Base-by-base conservation (phyloP, 2,329 filamentous ascomycete genomes). In the Pseudopyrenochaeta lycopersici region DNA sequence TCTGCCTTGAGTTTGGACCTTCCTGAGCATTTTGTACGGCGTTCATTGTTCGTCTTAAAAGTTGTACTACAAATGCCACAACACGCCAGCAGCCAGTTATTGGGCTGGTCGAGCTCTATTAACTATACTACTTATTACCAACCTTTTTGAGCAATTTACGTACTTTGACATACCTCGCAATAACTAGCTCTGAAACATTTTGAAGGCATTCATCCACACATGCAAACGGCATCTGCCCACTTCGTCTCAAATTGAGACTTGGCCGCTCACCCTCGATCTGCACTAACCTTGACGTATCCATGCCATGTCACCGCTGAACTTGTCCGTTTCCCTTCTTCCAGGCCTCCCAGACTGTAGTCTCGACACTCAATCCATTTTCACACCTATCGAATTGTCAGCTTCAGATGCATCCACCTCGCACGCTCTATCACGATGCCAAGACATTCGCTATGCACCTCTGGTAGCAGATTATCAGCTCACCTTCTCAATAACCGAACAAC, bases 261-360 rank as follows among this genome's bases (percentile, higher is more conserved):
- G n/a, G n/a, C n/a, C n/a, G n/a, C n/a, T n/a, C n/a, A n/a, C n/a
- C n/a, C n/a, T n/a, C n/a, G n/a, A n/a, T n/a, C n/a, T n/a, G n/a
- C n/a, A n/a, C n/a, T n/a, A n/a, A n/a, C n/a, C n/a, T n/a, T 27
- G 23, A 4, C 4, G 23, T 27, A 27, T 27, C 23, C 23, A 27
- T 9, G 23, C 23, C 23, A 27, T 27, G 4, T 27, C 23, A 21
- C 35, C 42, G 17, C 62, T 38, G 39, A 62, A 58, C 43, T 60
- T 59, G 58, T 65, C 68, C 23, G 9, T 64, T 70, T 49, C 46
- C 52, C 35, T 68, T 72, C 63, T 76, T 75, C 62, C 77, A 70
- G 20, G 70, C 78, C 66, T 88, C 85, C 84, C 84, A 86, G 43
- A 80, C 78, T 31, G 86, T 88, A 30, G 85, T 88, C 71, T 88